Conservation (phyloP, 805 yeast genomes). For the Yarrowia sp. region DNA sequence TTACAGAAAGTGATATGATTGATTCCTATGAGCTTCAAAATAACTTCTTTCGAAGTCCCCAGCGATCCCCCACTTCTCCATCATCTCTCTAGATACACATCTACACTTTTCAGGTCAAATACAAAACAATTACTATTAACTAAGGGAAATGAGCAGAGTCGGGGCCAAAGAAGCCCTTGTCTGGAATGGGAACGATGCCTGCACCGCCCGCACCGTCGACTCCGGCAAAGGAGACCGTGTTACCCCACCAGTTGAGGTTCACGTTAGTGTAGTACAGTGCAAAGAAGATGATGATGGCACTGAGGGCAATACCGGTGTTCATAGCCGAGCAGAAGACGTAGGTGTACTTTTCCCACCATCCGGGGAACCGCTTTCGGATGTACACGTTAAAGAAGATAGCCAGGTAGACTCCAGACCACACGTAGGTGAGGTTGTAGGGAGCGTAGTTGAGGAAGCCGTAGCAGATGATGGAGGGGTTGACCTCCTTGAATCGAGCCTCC, state of each 20-base stretch:
- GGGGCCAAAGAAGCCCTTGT: conserved; percentile 15
- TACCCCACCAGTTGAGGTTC: conserved; percentile 60
- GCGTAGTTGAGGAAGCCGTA: conserved; percentile 48
- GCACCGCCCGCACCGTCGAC: conserved; percentile 21
- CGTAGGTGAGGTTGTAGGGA: conserved; percentile 56
- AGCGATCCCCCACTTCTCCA: background rate
- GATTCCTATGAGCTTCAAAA: no score
- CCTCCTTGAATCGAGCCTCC: conserved; percentile 15
- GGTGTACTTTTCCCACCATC: conserved; percentile 63
- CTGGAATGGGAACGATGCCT: conserved; percentile 15
- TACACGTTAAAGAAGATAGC: conserved; percentile 56
- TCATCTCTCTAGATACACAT: background rate
- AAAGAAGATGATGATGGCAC: conserved; percentile 57
- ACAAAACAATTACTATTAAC: background rate
- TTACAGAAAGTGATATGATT: no score
- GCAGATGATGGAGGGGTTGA: conserved; percentile 19
- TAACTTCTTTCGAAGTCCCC: no score
- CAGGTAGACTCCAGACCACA: conserved; percentile 53
- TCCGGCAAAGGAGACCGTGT: conserved; percentile 47
- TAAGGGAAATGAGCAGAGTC: conserved; percentile 43
- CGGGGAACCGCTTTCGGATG: conserved; percentile 51
- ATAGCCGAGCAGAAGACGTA: conserved; percentile 58
- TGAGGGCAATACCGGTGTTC: conserved; percentile 60
- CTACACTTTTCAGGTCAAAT: no score
- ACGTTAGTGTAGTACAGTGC: conserved; percentile 51